These are phyloP conservation scores for Aeschynomene evenia DNA, from an alignment of 306 rosid genomes.

Conservation along the genomic window DNA sequence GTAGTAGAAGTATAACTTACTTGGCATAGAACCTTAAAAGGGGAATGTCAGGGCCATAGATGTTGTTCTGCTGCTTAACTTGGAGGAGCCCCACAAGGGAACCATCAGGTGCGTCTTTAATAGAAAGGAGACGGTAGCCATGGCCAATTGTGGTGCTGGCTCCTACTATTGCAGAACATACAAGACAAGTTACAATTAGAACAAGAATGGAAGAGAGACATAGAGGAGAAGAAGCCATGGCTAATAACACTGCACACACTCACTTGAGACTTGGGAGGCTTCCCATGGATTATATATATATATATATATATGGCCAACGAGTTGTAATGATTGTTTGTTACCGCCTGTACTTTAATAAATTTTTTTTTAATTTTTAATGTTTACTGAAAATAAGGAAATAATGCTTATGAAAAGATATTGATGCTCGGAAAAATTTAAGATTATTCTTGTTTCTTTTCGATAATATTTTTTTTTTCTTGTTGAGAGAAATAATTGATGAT, in stretches of 20 bases:
- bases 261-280: neutral
- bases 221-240: conserved; percentile 19
- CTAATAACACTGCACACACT: neutral
- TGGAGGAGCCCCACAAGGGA: conserved; percentile 63
- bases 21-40: conserved; percentile 67
- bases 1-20: conserved; percentile 37
- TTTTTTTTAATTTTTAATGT: no score
- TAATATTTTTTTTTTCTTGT: no score
- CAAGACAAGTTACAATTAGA: conserved; percentile 26
- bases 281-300: neutral
- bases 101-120: conserved; percentile 59
- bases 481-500: no score
- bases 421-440: no score
- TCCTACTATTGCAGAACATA: conserved; percentile 20
- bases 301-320: neutral
- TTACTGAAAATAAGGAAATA: no score
- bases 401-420: no score
- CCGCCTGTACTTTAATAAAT: no score
- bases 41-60: conserved; percentile 80
- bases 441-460: no score
- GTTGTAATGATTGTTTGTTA: neutral
- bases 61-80: conserved; percentile 49
- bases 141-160: conserved; percentile 50
- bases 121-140: conserved; percentile 76
- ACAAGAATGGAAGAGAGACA: conserved; percentile 29